phyloP scores from a whole-genome alignment of 768 basidiomycete genomes.

The Podaxis carcinomalis region DNA sequence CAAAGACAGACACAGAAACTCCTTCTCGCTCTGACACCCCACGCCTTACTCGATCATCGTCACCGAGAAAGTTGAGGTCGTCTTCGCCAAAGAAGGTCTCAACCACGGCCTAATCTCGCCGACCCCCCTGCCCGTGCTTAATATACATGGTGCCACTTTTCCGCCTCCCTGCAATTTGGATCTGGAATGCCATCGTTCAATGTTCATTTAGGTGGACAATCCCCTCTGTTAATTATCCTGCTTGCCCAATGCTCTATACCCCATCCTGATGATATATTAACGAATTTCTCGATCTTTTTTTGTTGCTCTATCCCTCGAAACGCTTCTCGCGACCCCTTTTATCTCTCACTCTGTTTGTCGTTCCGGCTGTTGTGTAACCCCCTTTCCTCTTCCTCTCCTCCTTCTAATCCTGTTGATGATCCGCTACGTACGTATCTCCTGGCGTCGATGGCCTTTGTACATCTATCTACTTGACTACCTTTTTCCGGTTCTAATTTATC shows the following conservation, averaged over 20 bases:
- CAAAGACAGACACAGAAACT: background rate
- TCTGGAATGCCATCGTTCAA: background rate
- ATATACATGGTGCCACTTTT: background rate
- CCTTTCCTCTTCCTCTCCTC: background rate
- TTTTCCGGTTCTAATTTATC: background rate
- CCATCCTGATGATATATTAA: background rate
- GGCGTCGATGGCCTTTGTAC: background rate
- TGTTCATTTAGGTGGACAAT: background rate
- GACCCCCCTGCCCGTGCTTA: background rate
- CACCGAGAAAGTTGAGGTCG: background rate
- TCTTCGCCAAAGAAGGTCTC: conserved; percentile 7
- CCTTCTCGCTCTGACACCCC: background rate
- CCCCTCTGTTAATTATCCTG: background rate
- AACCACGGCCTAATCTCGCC: background rate
- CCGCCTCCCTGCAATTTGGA: background rate
- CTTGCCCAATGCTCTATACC: background rate
- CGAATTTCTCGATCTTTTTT: background rate
- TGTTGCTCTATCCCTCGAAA: background rate
- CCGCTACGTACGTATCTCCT: background rate
- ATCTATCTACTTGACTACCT: background rate
- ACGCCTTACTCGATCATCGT: background rate
- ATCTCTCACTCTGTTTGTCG: background rate
- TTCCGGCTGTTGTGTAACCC: background rate
- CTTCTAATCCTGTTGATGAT: background rate
- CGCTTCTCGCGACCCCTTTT: background rate